A percentile compares a stretch with the other conserved stretches of the same genome.
phyloP scores from a whole-genome alignment of 176 grass and related monocot genomes.

The Areca catechu region DNA sequence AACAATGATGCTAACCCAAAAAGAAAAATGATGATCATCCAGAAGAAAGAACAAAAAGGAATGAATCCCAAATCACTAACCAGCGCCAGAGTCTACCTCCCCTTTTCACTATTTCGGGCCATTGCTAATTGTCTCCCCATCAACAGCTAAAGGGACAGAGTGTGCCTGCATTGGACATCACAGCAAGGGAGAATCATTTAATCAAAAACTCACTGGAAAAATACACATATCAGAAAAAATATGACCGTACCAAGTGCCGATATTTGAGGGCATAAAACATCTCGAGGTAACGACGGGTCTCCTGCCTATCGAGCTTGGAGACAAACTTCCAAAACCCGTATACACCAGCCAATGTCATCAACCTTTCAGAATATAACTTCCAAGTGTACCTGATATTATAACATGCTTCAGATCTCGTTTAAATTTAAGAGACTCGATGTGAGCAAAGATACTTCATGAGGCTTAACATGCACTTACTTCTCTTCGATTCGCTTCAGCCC shows the following conservation, averaged over 20 bases:
- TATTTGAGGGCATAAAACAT: constrained; percentile 98
- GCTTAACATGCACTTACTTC: constrained; percentile 40
- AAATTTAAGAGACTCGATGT: no score
- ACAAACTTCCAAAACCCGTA: constrained; percentile 99
- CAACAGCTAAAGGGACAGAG: constrained; percentile 42
- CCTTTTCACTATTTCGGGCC: no score
- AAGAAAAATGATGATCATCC: no score
- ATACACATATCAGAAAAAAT: not conserved
- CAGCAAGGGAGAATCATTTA: not conserved
- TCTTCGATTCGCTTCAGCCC: constrained; percentile 86
- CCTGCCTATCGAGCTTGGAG: constrained; percentile 82
- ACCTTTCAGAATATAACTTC: constrained; percentile 98
- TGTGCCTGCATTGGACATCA: constrained; percentile 26
- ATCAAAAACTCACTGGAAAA: not conserved
- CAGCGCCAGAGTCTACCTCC: no score
- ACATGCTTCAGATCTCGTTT: no score
- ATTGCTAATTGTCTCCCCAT: constrained; percentile 11
- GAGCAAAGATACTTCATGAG: no score
- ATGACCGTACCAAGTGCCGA: constrained; percentile 56
- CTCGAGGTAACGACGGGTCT: constrained; percentile 87
- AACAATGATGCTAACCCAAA: no score
- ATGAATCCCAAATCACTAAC: no score
- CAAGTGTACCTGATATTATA: constrained; percentile 63
- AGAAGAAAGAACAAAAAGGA: no score
- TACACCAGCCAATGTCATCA: constrained; percentile 92